Evolutionary conservation across 2,329 filamentous ascomycete genomes (phyloP), one percentile per base, ranked within the genome.

Genomic region (Epichloe gansuensis): DNA sequence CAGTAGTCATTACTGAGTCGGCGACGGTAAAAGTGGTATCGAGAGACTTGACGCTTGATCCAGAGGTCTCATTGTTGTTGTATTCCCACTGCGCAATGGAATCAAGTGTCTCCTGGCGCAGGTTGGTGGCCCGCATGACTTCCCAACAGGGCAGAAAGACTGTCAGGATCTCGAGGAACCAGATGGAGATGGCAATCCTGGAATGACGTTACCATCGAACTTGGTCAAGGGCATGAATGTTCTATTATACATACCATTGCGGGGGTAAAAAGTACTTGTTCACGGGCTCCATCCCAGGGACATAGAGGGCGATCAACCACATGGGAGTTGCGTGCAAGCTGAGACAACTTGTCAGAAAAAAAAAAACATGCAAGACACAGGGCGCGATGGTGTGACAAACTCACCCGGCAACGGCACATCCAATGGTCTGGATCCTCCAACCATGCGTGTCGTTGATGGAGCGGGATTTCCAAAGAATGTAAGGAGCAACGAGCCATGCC

Each of bases 281-380:
- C 62, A 81, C 74, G 0, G 55, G 3, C 21, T 39, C 49, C 49
- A 50, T 50, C 34, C 9, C 67, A 12, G 75, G 72, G 3, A 70
- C 68, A 53, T 75, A 72, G 2, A 76, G 68, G 44, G 77, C 80
- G 25, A 81, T 66, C 34, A 85, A 70, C 75, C 80, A 85, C 67
- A 85, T 73, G 0, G 82, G 82, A 2, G 80, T 77, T 15, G 80
- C 81, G 43, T 76, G 80, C 13, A 85, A 70, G 45, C 77, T 80
- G 31, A 21, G 9, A 2, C 47, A 48, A 7, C 8, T 17, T n/a
- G 13, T 48, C 23, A 48, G 46, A 5, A n/a, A 21, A 13, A 5
- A 5, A 38, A 9, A 27, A 7, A 34, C 7, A 31, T 31, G 31
- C 31, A 11, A 31, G 31, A 4, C 31, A 11, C 31, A 31, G 31